Evolutionary conservation across 139 green algal genomes (phyloP).

Genomic region (Microglena sp.): DNA sequence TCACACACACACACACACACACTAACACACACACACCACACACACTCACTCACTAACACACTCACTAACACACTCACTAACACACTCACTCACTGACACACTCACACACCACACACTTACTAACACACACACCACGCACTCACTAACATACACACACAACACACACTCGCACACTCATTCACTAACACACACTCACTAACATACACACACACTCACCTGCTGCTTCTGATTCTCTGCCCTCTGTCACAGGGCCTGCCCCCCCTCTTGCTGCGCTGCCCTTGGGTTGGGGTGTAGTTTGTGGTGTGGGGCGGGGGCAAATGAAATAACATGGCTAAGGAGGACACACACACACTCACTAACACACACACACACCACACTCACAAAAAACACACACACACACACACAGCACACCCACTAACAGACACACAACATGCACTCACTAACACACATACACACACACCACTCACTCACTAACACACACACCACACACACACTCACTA

Average conservation of each 20-base stretch:
- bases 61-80: background rate
- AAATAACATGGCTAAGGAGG: no score
- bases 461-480: no score
- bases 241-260: no score
- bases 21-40: background rate
- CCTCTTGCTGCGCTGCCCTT: no score
- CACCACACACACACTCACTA: no score
- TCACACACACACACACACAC: background rate
- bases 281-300: no score
- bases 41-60: background rate
- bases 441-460: no score
- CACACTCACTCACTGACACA: background rate
- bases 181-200: background rate
- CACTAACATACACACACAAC: background rate
- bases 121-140: background rate
- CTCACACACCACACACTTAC: background rate
- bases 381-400: background rate
- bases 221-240: no score
- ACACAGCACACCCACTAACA: background rate
- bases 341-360: no score
- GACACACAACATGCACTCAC: background rate
- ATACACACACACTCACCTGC: background rate
- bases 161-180: background rate
- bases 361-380: background rate
- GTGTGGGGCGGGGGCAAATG: no score